Evolutionary conservation across 169 alveolate genomes (phyloP).

Genomic region (Plasmodium blacklocki): DNA sequence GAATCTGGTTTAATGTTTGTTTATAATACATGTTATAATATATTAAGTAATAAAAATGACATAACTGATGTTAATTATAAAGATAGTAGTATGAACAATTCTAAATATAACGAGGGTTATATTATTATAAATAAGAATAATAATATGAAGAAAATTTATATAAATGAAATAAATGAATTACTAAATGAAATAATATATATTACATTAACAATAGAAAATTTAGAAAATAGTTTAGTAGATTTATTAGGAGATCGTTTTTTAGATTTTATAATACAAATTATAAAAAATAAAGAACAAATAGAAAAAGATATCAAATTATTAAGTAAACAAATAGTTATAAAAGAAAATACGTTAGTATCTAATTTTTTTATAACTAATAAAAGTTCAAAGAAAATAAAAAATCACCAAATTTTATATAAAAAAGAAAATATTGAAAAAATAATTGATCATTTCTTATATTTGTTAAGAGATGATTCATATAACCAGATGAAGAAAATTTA

Average conservation of each 20-base stretch:
- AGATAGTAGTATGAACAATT: not conserved
- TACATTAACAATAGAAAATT: constrained; percentile 15
- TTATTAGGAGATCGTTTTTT: constrained; percentile 39
- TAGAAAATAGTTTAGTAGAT: constrained; percentile 35
- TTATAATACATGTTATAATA: constrained; percentile 26
- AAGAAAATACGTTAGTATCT: constrained; percentile 44
- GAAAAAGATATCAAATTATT: constrained; percentile 39
- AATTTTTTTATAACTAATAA: constrained; percentile 58
- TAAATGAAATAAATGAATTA: constrained; percentile 48
- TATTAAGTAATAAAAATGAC: constrained; percentile 4
- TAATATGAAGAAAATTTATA: constrained; percentile 20
- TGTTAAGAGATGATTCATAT: constrained; percentile 21
- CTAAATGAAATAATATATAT: constrained; percentile 38
- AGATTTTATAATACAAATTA: constrained; percentile 52
- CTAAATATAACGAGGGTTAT: constrained; percentile 2
- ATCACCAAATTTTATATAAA: constrained; percentile 11
- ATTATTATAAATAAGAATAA: constrained; percentile 29
- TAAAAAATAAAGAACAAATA: constrained; percentile 55
- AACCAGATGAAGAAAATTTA: constrained; percentile 51
- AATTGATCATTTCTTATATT: constrained; percentile 36
- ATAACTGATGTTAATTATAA: not conserved
- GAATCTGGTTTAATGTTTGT: constrained; percentile 57
- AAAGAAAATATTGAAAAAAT: constrained; percentile 65
- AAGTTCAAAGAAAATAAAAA: constrained; percentile 33
- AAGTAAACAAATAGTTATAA: constrained; percentile 52